Conservation (phyloP, 2,329 filamentous ascomycete genomes). For the Thelonectria rubi region DNA sequence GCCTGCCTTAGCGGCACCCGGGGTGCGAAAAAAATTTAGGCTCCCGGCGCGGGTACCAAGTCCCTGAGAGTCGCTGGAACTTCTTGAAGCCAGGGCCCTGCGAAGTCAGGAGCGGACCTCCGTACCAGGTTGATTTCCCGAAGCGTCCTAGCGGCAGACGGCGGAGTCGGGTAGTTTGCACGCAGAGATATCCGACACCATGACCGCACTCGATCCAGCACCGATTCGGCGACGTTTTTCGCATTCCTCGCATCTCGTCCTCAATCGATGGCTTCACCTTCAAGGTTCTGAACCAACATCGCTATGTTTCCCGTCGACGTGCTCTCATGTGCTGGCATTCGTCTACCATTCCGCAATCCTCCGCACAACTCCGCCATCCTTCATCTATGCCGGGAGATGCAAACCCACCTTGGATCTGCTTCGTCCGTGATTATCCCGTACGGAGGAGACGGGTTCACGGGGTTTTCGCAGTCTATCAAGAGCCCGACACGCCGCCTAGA, state of each 20-base stretch:
- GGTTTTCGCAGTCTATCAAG: constrained; percentile 34
- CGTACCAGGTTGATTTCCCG: constrained; percentile 1
- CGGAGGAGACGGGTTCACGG: constrained; percentile 15
- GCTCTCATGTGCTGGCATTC: neutral
- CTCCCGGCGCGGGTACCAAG: constrained; percentile 12
- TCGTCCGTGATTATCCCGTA: neutral
- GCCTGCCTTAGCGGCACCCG: constrained; percentile 17
- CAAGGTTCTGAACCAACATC: too few relatives aligned
- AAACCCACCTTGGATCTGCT: constrained; percentile 2
- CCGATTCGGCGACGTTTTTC: constrained; percentile 2
- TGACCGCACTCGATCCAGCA: neutral
- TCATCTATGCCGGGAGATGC: neutral
- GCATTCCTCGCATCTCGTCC: neutral
- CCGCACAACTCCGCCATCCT: constrained; percentile 9
- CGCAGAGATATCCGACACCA: constrained; percentile 17
- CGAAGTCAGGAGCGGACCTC: neutral
- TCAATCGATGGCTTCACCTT: neutral
- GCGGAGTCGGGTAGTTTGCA: constrained; percentile 17
- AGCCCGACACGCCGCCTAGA: constrained; percentile 33
- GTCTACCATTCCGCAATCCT: constrained; percentile 9
- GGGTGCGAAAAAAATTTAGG: constrained; percentile 18
- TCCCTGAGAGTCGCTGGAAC: constrained; percentile 7
- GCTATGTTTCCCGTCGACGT: too few relatives aligned
- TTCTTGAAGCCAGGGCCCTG: neutral
- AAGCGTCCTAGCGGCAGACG: constrained; percentile 5